These are phyloP conservation scores for Colletotrichum liaoningense DNA, from an alignment of 2,329 filamentous ascomycete species.

Conservation along the genomic window DNA sequence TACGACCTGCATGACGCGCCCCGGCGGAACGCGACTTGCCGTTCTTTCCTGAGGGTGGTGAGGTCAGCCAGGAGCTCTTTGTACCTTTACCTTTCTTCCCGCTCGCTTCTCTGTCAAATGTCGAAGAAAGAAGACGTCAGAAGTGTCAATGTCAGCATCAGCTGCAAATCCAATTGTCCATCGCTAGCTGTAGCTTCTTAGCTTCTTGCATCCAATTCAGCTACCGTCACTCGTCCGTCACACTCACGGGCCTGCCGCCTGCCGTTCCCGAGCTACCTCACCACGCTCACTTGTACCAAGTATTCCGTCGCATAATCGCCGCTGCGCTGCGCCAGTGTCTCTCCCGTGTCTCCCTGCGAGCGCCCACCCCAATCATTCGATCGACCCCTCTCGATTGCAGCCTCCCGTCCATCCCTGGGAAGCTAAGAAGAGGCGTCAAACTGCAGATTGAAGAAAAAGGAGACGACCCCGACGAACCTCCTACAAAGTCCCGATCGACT, in stretches of 20 bases:
- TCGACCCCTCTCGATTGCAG: not conserved
- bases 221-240: not conserved
- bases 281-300: not conserved
- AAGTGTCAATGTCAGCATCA: not conserved
- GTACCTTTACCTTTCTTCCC: not conserved
- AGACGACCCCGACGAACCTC: not conserved
- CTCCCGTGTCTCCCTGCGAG: not conserved
- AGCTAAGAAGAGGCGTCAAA: not conserved
- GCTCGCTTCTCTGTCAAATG: not conserved
- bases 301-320: not conserved
- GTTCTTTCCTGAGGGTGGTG: not conserved
- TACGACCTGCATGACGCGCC: constrained; percentile 13
- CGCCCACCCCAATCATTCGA: not conserved
- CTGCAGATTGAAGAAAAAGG: not conserved
- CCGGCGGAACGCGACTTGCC: not conserved
- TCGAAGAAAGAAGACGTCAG: not conserved
- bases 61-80: not conserved
- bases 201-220: not conserved
- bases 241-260: not conserved
- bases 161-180: not conserved
- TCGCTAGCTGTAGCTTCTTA: not conserved
- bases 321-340: not conserved
- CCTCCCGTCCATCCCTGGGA: constrained; percentile 1
- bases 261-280: not conserved
- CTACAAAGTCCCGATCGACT: not conserved